phyloP scores from a whole-genome alignment of 805 yeast species.

The Isabelozyma rhagii region DNA sequence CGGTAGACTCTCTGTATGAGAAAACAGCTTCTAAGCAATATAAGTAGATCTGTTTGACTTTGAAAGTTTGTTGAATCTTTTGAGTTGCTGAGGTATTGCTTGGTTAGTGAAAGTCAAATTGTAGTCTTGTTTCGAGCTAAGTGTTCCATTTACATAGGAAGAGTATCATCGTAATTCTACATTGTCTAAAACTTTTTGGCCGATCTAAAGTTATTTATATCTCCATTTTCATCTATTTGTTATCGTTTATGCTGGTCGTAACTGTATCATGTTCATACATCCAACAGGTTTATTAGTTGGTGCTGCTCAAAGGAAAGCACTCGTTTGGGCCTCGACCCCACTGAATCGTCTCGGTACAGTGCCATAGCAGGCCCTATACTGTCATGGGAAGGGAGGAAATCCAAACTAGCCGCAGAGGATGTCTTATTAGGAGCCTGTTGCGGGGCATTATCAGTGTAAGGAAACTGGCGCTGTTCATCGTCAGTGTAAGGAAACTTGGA shows the following conservation, averaged over 20 bases:
- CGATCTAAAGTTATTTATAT: too few relatives aligned
- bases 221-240: too few relatives aligned
- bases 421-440: not conserved
- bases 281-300: conserved; percentile 6
- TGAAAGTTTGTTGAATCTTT: too few relatives aligned
- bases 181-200: too few relatives aligned
- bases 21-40: too few relatives aligned
- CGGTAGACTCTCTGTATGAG: too few relatives aligned
- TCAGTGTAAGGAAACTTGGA: conserved; percentile 12
- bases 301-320: conserved; percentile 11
- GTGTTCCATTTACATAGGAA: too few relatives aligned
- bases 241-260: not conserved
- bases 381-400: not conserved
- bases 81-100: too few relatives aligned
- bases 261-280: not conserved
- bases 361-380: conserved; percentile 1
- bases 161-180: too few relatives aligned
- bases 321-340: conserved; percentile 3
- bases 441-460: conserved; percentile 4
- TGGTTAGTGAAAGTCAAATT: too few relatives aligned
- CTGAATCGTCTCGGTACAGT: not conserved
- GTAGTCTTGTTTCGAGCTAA: too few relatives aligned
- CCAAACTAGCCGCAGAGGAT: not conserved
- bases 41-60: too few relatives aligned
- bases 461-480: not conserved